Percentiles rank a stretch among this genome's conserved stretches.
phyloP scores from a whole-genome alignment of 805 yeast species.

The Kregervanrija delftensis region DNA sequence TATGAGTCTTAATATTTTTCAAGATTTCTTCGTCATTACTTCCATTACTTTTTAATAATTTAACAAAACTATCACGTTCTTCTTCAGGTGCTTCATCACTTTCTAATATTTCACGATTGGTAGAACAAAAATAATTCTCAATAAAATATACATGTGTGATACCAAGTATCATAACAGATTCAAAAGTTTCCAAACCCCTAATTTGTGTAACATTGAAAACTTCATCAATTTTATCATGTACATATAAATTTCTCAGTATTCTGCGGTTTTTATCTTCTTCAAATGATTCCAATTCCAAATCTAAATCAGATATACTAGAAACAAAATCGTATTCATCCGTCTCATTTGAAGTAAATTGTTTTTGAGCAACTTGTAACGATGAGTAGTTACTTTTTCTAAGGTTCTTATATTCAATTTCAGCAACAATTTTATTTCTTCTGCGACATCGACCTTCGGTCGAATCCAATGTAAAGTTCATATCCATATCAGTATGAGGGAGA shows the following conservation, averaged over 20 bases:
- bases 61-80: constrained; percentile 62
- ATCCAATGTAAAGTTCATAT: constrained; percentile 45
- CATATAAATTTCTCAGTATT: constrained; percentile 58
- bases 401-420: too few relatives aligned
- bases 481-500: constrained; percentile 14
- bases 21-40: constrained; percentile 5
- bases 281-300: constrained; percentile 1
- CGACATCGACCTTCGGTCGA: constrained; percentile 64
- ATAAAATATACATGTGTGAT: constrained; percentile 57
- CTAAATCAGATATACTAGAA: background rate
- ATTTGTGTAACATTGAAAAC: constrained; percentile 73
- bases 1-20: constrained; percentile 28
- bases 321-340: background rate
- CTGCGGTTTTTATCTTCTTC: constrained; percentile 68
- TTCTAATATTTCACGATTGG: constrained; percentile 51
- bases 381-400: too few relatives aligned
- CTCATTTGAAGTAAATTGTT: background rate
- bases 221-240: constrained; percentile 64
- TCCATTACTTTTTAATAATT: constrained; percentile 40
- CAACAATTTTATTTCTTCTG: constrained; percentile 53
- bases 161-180: constrained; percentile 70
- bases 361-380: too few relatives aligned
- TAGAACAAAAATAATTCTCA: constrained; percentile 57
- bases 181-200: constrained; percentile 69
- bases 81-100: constrained; percentile 56